Percentiles rank a stretch among this genome's conserved stretches.
Conservation (phyloP, 805 yeast species). For the Yarrowia sp. region DNA sequence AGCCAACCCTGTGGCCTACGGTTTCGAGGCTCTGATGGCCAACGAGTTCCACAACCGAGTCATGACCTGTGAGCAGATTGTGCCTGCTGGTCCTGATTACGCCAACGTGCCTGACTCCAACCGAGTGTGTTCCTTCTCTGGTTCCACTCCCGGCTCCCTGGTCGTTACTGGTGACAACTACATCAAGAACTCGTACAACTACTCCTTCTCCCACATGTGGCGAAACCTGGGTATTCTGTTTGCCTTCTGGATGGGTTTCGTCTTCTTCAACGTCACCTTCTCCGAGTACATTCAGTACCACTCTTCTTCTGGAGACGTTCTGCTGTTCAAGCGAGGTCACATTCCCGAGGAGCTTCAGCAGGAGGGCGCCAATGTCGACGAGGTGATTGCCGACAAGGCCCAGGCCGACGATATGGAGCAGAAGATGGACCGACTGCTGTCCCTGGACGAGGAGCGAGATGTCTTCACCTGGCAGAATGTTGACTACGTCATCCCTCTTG, state of each 20-base stretch:
- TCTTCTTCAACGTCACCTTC: conserved; percentile 47
- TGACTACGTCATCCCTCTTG: conserved; percentile 60
- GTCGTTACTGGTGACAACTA: conserved; percentile 68
- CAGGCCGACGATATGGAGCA: conserved; percentile 44
- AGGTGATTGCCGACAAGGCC: conserved; percentile 44
- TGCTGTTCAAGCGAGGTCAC: conserved; percentile 49
- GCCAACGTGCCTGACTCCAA: conserved; percentile 50
- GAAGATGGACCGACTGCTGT: conserved; percentile 46
- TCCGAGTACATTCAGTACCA: conserved; percentile 50
- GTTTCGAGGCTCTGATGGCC: conserved; percentile 68
- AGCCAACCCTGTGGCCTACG: conserved; percentile 63
- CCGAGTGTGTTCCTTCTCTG: conserved; percentile 66
- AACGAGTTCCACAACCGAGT: conserved; percentile 67
- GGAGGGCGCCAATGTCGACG: conserved; percentile 47
- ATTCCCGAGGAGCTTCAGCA: conserved; percentile 50
- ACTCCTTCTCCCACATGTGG: conserved; percentile 70
- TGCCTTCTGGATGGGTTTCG: conserved; percentile 57
- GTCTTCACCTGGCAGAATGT: conserved; percentile 69
- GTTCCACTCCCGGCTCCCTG: conserved; percentile 62
- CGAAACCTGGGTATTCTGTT: conserved; percentile 75
- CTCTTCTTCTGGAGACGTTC: conserved; percentile 48
- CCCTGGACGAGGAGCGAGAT: conserved; percentile 39
- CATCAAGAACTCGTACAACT: conserved; percentile 57
- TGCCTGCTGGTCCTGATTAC: conserved; percentile 69
- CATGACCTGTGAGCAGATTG: conserved; percentile 60